Base-by-base conservation (phyloP, 2,329 filamentous ascomycete species). In the Neonectria punicea region DNA sequence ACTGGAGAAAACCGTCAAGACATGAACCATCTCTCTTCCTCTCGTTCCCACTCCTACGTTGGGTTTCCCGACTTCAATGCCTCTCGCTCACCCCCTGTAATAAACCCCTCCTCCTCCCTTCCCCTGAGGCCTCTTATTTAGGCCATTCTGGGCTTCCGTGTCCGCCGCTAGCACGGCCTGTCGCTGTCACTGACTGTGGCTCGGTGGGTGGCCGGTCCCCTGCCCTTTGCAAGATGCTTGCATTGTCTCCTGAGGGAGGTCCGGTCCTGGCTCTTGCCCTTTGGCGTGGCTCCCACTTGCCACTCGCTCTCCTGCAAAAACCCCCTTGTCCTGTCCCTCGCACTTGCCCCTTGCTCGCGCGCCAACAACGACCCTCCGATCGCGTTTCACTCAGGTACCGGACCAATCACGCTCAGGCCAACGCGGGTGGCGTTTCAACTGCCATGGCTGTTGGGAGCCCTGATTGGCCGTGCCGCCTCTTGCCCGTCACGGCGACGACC, bases 381-480 rank as follows among this genome's bases (percentile, higher is more conserved):
- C 34, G 66, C 43, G 71, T 73, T 73, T 73, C 71, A 73, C 56
- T 59, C 65, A 71, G 67, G 67, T 58, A 73, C 71, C 25, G 51
- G 58, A 44, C 67, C 70, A 71, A 71, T 73, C 69, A 73, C 59
- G 58, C 50, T 47, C 58, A 39, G 32, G 39, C 20, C 53, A 43
- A 28, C 39, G 64, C 67, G 67, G 68, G 71, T 67, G 65, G 69
- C 70, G 68, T 72, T 70, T 58, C 53, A 57, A 67, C 67, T 50
- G 60, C 50, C 66, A 65, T 58, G 55, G 61, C 25, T n/a, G 2
- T 3, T 51, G 61, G 14, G 46, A 25, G 16, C 10, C 16, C 25
- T 69, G 61, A 73, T 73, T 73, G 71, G 71, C 56, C 49, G 9
- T 16, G 43, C 22, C 4, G 25, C 20, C 43, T 51, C 39, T 59